Percentiles rank a stretch among this genome's conserved stretches.
Conservation (phyloP, 805 yeast genomes). For the Lipomyces starkeyi region DNA sequence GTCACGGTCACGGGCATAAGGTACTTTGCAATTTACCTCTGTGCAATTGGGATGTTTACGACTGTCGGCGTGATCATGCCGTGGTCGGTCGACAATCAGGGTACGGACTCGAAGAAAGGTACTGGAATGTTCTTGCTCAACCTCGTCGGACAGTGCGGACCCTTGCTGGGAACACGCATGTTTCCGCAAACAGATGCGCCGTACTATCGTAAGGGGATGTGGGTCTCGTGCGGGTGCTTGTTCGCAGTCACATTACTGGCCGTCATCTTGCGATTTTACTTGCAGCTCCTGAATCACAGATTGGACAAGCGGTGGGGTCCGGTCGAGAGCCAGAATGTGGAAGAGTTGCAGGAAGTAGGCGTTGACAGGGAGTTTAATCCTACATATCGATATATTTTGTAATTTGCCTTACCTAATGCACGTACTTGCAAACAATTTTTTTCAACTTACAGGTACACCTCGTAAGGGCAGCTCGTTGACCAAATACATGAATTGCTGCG, state of each 20-base stretch:
- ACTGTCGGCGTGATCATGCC: constrained; percentile 37
- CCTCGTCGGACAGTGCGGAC: constrained; percentile 41
- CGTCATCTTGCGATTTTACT: neutral
- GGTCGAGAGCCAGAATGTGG: neutral
- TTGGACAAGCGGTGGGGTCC: constrained; percentile 14
- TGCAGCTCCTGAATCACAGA: constrained; percentile 5
- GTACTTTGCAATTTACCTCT: constrained; percentile 41
- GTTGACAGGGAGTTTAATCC: constrained; percentile 14
- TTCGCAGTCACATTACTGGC: constrained; percentile 30
- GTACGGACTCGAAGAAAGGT: constrained; percentile 40
- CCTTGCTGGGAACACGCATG: constrained; percentile 40
- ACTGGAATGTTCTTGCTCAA: constrained; percentile 38
- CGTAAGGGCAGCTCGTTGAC: no score
- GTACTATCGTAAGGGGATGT: constrained; percentile 36
- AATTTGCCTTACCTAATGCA: no score
- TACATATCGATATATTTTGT: constrained; percentile 10
- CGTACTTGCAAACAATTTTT: no score
- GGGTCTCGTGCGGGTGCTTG: constrained; percentile 37
- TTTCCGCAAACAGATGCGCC: constrained; percentile 38
- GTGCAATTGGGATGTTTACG: constrained; percentile 38
- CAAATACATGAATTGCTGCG: no score
- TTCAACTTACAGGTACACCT: no score
- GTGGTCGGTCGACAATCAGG: constrained; percentile 40
- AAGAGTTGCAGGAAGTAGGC: constrained; percentile 10
- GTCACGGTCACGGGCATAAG: constrained; percentile 31